These are phyloP conservation scores for Chytriomyces hyalinus DNA, from an alignment of 192 early-diverging fungal genomes.

Conservation along the genomic window DNA sequence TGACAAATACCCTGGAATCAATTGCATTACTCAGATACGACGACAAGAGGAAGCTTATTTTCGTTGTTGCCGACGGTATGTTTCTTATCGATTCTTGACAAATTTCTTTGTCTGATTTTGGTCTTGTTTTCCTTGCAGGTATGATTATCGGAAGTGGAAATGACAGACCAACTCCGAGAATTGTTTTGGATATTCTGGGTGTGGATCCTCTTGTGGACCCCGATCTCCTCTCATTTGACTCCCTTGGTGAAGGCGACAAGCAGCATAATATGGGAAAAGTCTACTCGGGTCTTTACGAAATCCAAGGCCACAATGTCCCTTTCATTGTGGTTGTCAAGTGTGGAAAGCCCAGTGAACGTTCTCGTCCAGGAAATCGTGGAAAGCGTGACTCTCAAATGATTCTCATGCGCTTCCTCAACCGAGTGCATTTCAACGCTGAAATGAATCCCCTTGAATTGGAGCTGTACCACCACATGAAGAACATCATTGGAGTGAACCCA, in stretches of 20 bases:
- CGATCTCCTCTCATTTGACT: conserved; percentile 78
- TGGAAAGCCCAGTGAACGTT: conserved; percentile 83
- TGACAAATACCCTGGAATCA: conserved; percentile 84
- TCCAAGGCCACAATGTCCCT: conserved; percentile 85
- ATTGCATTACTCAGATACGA: conserved; percentile 78
- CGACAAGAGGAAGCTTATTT: conserved; percentile 86
- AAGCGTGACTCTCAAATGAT: conserved; percentile 88
- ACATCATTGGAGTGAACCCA: conserved; percentile 83
- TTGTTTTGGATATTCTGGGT: conserved; percentile 77
- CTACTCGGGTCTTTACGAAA: conserved; percentile 93
- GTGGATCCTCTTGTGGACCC: conserved; percentile 74
- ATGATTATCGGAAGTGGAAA: conserved; percentile 94
- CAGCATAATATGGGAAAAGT: conserved; percentile 96
- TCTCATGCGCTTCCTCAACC: conserved; percentile 81
- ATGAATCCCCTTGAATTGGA: conserved; percentile 82
- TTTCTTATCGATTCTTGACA: conserved; percentile 15
- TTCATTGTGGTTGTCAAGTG: conserved; percentile 94
- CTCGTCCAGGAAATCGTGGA: conserved; percentile 76
- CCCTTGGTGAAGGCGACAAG: conserved; percentile 87
- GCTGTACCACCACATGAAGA: conserved; percentile 83
- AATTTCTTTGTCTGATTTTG: conserved; percentile 1
- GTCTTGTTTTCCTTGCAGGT: conserved; percentile 35
- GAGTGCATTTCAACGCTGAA: conserved; percentile 78
- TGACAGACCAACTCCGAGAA: conserved; percentile 94
- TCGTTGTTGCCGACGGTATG: conserved; percentile 88